A percentile compares a stretch with the other conserved stretches of the same genome.
phyloP scores from a whole-genome alignment of 108 stramenopile species.

The Aureococcus anophagefferens region DNA sequence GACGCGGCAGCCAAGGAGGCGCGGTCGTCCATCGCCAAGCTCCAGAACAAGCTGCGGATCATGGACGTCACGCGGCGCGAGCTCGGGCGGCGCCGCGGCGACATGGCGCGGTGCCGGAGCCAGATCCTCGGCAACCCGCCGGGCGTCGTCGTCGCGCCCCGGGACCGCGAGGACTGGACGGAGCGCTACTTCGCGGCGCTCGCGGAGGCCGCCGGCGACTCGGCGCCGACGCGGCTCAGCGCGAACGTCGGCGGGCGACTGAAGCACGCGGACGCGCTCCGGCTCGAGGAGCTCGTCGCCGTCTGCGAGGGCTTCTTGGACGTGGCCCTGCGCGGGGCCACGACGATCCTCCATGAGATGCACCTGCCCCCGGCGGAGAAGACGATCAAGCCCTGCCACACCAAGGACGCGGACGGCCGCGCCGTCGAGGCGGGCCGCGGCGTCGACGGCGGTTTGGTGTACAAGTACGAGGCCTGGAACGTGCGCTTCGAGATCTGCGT shows the following conservation, averaged over 20 bases:
- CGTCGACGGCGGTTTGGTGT: not conserved
- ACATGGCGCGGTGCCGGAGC: not conserved
- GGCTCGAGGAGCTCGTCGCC: constrained; percentile 17
- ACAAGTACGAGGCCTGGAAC: constrained; percentile 38
- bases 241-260: too few species aligned
- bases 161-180: constrained; percentile 14
- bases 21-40: constrained; percentile 2
- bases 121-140: not conserved
- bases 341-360: constrained; percentile 32
- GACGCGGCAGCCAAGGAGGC: too few species aligned
- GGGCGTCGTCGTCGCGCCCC: not conserved
- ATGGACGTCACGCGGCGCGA: constrained; percentile 4
- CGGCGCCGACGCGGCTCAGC: too few species aligned
- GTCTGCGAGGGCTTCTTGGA: constrained; percentile 26
- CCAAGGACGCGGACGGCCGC: constrained; percentile 25
- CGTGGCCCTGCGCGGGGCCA: constrained; percentile 21
- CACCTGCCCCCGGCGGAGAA: constrained; percentile 22
- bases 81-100: not conserved
- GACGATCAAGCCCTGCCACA: constrained; percentile 16
- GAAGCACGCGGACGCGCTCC: constrained; percentile 2
- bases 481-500: constrained; percentile 33
- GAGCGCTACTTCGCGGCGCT: constrained; percentile 2
- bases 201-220: too few species aligned
- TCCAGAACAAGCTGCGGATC: not conserved
- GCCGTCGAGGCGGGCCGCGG: constrained; percentile 30